A percentile compares a stretch with the other conserved stretches of the same genome.
phyloP scores from a whole-genome alignment of 176 grass and related monocot species.

The Themeda triandra region DNA sequence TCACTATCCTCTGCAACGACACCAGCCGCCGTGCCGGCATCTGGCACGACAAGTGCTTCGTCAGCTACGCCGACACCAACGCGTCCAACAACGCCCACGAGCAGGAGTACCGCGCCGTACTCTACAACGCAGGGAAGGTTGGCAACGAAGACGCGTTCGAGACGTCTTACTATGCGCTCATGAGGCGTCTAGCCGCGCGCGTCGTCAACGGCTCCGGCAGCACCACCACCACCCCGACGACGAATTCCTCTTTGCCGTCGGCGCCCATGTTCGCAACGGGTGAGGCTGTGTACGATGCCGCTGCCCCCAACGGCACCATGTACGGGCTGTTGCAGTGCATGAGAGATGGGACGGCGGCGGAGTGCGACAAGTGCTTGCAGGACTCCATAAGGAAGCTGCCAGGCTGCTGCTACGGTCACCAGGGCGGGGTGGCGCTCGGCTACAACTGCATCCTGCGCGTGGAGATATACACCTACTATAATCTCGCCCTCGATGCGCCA shows the following conservation, averaged over 20 bases:
- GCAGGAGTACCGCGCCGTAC: too few relatives aligned
- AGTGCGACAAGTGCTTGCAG: conserved; percentile 35
- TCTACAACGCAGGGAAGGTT: background rate
- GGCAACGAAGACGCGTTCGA: background rate
- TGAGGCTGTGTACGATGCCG: conserved; percentile 17
- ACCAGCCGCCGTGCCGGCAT: too few relatives aligned
- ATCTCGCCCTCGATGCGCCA: background rate
- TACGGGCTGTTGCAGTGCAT: conserved; percentile 52
- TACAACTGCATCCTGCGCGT: conserved; percentile 38
- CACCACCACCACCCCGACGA: too few relatives aligned
- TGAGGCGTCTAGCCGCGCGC: background rate
- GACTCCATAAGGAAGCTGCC: background rate
- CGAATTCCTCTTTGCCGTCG: background rate
- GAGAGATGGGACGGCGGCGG: conserved; percentile 25
- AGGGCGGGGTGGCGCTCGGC: conserved; percentile 5
- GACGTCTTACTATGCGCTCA: background rate
- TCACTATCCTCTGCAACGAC: too few relatives aligned
- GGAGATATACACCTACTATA: conserved; percentile 21
- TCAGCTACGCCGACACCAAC: too few relatives aligned
- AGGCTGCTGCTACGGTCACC: background rate
- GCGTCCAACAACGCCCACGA: background rate
- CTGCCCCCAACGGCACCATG: conserved; percentile 18
- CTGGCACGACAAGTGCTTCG: too few relatives aligned
- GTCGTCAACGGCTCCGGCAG: background rate
- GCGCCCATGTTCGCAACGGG: conserved; percentile 32